Conservation (phyloP, 768 basidiomycete genomes). For the Pulveroboletus sp. region DNA sequence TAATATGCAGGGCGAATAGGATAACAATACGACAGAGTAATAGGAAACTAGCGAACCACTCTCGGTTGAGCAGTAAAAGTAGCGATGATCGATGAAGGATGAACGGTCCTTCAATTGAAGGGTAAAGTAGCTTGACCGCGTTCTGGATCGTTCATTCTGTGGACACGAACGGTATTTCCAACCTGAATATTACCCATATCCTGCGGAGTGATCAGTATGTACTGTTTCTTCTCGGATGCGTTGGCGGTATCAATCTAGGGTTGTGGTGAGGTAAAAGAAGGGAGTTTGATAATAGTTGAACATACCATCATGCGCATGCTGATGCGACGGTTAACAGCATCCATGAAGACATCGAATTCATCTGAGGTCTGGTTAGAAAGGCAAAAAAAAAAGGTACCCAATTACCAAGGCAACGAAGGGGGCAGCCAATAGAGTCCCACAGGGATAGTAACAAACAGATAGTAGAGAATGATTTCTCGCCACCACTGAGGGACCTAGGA, state of each 20-base stretch:
- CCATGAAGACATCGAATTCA: slow-evolving; percentile 99
- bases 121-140: slow-evolving; percentile 53
- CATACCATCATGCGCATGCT: slow-evolving; percentile 94
- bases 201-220: slow-evolving; percentile 94
- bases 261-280: slow-evolving; percentile 4
- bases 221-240: slow-evolving; percentile 83
- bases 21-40: slow-evolving; percentile 7
- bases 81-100: slow-evolving; percentile 1
- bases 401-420: slow-evolving; percentile 84
- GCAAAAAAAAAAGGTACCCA: neutral
- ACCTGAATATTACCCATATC: slow-evolving; percentile 74
- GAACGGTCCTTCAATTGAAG: slow-evolving; percentile 22
- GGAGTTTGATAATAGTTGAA: neutral
- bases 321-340: slow-evolving; percentile 85
- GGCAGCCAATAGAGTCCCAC: slow-evolving; percentile 95
- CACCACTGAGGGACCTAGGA: slow-evolving; percentile 82
- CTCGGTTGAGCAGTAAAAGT: neutral
- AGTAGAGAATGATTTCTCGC: slow-evolving; percentile 96
- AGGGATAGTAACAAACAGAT: slow-evolving; percentile 90
- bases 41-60: neutral
- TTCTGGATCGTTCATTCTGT: slow-evolving; percentile 76
- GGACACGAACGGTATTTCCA: slow-evolving; percentile 67
- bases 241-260: slow-evolving; percentile 84
- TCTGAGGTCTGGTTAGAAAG: slow-evolving; percentile 43
- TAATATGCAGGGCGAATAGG: slow-evolving; percentile 3